Percentiles rank a stretch among this genome's conserved stretches.
Conservation (phyloP, 2,329 filamentous ascomycete genomes). For the Aspergillus niger region DNA sequence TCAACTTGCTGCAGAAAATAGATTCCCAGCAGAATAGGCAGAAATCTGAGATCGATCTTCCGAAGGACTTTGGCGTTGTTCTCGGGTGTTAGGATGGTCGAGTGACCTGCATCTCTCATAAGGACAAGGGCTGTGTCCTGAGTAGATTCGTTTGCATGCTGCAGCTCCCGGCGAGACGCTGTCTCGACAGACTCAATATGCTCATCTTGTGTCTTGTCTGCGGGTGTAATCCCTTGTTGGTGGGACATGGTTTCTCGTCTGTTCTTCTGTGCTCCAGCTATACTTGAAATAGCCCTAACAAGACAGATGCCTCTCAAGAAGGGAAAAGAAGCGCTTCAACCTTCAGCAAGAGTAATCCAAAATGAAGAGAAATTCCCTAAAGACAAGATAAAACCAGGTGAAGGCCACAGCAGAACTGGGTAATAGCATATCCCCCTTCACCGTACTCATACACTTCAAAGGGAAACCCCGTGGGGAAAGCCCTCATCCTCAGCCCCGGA, state of each 20-base stretch:
- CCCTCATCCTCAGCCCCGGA: slow-evolving; percentile 22
- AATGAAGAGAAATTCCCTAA: background rate
- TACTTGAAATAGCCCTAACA: background rate
- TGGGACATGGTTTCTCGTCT: slow-evolving; percentile 23
- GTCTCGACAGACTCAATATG: slow-evolving; percentile 30
- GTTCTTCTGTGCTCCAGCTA: background rate
- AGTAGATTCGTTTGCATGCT: slow-evolving; percentile 8
- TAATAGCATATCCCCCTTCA: background rate
- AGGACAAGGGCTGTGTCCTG: slow-evolving; percentile 55
- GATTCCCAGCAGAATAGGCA: slow-evolving; percentile 60
- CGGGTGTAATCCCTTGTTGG: slow-evolving; percentile 14
- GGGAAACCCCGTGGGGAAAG: slow-evolving; percentile 30
- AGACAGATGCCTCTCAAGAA: background rate
- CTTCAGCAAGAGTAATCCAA: background rate
- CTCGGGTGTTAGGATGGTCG: slow-evolving; percentile 52
- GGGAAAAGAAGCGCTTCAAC: background rate
- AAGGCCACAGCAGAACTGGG: background rate
- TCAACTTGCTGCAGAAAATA: slow-evolving; percentile 67
- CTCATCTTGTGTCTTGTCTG: slow-evolving; percentile 27
- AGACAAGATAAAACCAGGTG: background rate
- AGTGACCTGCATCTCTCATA: slow-evolving; percentile 49
- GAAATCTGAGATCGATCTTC: slow-evolving; percentile 54
- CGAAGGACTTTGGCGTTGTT: slow-evolving; percentile 56
- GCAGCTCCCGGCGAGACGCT: background rate
- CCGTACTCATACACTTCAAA: background rate